Conservation (phyloP, 257 asterid species). For the Linderniella brevidens region DNA sequence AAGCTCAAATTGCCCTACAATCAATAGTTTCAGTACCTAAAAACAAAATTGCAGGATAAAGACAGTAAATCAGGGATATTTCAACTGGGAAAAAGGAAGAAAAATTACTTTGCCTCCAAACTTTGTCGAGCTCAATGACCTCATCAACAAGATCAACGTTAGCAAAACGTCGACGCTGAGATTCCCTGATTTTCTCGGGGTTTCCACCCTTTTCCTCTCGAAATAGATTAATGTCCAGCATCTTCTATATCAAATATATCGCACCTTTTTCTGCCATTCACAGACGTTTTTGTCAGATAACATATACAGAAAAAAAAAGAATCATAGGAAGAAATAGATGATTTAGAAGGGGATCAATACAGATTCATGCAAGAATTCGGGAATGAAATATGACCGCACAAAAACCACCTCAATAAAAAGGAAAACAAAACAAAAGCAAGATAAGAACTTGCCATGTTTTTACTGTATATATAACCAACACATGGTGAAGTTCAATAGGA, state of each 20-base stretch:
- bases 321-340: no score
- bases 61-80: not conserved
- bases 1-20: constrained; percentile 75
- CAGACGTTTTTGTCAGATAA: no score
- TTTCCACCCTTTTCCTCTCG: constrained; percentile 78
- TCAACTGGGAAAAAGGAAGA: not conserved
- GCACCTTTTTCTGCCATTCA: no score
- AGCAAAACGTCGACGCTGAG: constrained; percentile 73
- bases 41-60: not conserved
- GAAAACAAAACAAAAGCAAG: no score
- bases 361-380: no score
- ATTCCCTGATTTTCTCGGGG: constrained; percentile 71
- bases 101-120: constrained; percentile 63
- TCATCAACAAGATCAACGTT: constrained; percentile 51
- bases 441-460: no score
- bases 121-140: constrained; percentile 62
- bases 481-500: no score
- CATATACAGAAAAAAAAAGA: no score
- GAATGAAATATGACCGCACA: no score
- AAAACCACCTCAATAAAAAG: no score
- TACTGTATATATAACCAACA: no score
- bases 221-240: constrained; percentile 84
- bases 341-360: no score
- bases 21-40: not conserved
- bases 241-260: constrained; percentile 10